These are phyloP conservation scores for Aspergillus pseudoglaucus DNA, from an alignment of 2,329 filamentous ascomycete genomes.

Conservation along the genomic window DNA sequence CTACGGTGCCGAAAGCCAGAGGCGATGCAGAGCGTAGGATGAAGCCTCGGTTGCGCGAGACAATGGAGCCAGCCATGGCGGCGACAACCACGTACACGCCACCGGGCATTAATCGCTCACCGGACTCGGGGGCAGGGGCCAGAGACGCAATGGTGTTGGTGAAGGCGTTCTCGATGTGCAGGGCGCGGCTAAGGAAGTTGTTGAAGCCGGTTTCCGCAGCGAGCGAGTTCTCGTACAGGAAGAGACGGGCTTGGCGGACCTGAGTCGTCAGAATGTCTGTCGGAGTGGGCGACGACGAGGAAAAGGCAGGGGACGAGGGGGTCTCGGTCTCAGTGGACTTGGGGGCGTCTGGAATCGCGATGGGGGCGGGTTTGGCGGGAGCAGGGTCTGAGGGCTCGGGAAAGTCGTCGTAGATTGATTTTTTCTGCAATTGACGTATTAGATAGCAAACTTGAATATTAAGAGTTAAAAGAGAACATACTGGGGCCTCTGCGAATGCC, in stretches of 20 bases:
- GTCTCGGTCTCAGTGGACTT: neutral
- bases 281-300: conserved; percentile 58
- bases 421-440: conserved; percentile 24
- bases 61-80: conserved; percentile 89
- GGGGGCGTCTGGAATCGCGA: conserved; percentile 1
- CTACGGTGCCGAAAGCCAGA: conserved; percentile 70
- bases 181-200: conserved; percentile 68
- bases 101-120: conserved; percentile 84
- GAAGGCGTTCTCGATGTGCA: conserved; percentile 82
- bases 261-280: conserved; percentile 83
- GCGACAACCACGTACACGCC: conserved; percentile 87
- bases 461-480: conserved; percentile 15
- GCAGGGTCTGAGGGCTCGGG: conserved; percentile 23
- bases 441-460: neutral
- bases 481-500: conserved; percentile 39
- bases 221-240: conserved; percentile 69
- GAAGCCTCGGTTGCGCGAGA: conserved; percentile 80
- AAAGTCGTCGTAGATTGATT: conserved; percentile 37
- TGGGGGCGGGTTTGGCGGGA: conserved; percentile 9
- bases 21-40: conserved; percentile 72
- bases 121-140: conserved; percentile 75
- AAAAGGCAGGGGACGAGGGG: neutral
- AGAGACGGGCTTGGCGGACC: conserved; percentile 72
- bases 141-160: conserved; percentile 83
- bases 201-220: conserved; percentile 78